phyloP scores from a whole-genome alignment of 148 eudicot species.

The Rhododendron simsii region DNA sequence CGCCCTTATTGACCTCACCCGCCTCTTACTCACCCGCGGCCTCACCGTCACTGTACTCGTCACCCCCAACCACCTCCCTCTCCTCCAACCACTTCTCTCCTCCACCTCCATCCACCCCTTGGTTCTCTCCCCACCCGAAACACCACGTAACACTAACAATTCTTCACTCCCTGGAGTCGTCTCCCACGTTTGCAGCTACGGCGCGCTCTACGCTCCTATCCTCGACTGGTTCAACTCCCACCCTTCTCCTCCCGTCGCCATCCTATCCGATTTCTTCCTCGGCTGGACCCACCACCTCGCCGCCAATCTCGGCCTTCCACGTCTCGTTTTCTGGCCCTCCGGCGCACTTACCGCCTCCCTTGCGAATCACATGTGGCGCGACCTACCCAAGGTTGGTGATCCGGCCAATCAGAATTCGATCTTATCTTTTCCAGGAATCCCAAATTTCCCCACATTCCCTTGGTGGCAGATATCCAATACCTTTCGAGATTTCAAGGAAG shows the following conservation, averaged over 20 bases:
- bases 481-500: slow-evolving; percentile 24
- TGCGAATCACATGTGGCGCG: slow-evolving; percentile 7
- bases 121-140: slow-evolving; percentile 34
- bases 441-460: background rate
- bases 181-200: background rate
- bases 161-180: slow-evolving; percentile 16
- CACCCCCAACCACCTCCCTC: slow-evolving; percentile 50
- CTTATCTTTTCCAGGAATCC: slow-evolving; percentile 14
- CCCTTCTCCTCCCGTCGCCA: slow-evolving; percentile 45
- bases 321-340: slow-evolving; percentile 42
- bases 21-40: slow-evolving; percentile 39
- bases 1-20: slow-evolving; percentile 51
- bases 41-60: slow-evolving; percentile 51
- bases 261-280: slow-evolving; percentile 62
- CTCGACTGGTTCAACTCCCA: slow-evolving; percentile 46
- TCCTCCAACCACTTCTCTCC: slow-evolving; percentile 38
- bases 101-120: slow-evolving; percentile 38
- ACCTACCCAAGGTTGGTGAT: background rate
- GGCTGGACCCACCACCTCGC: slow-evolving; percentile 57
- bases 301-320: slow-evolving; percentile 29
- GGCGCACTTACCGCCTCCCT: slow-evolving; percentile 18
- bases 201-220: slow-evolving; percentile 32
- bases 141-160: background rate
- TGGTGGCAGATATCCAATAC: slow-evolving; percentile 16
- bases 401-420: background rate